phyloP scores from a whole-genome alignment of 1,139 yeast genomes.

The Taphrina flavorubra region DNA sequence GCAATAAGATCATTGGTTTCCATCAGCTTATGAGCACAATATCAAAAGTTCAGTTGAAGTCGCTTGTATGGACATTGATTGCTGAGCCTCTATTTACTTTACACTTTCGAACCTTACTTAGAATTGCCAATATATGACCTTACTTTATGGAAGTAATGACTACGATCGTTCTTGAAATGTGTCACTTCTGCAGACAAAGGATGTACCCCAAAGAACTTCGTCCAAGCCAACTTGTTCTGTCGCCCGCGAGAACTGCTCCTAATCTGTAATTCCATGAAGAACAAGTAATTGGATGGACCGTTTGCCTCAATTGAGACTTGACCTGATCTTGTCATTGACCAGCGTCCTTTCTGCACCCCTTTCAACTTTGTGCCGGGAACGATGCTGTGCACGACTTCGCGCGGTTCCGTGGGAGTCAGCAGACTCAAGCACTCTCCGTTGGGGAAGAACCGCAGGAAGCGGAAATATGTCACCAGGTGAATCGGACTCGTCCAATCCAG shows the following conservation, averaged over 20 bases:
- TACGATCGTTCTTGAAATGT: slow-evolving; percentile 32
- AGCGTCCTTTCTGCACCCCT: slow-evolving; percentile 35
- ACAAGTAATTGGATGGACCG: slow-evolving; percentile 36
- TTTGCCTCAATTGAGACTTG: slow-evolving; percentile 22
- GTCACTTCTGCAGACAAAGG: slow-evolving; percentile 29
- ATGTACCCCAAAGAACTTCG: slow-evolving; percentile 25
- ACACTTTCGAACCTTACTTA: neutral
- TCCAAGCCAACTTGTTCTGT: slow-evolving; percentile 39
- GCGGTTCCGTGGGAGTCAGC: slow-evolving; percentile 71
- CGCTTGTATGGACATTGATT: no score
- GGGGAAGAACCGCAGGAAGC: slow-evolving; percentile 79
- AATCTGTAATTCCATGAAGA: slow-evolving; percentile 38
- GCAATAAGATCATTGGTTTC: neutral
- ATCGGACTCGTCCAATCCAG: slow-evolving; percentile 69
- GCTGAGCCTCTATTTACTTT: neutral
- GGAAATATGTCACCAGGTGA: slow-evolving; percentile 81
- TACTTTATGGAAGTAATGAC: slow-evolving; percentile 29
- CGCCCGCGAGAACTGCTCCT: slow-evolving; percentile 36
- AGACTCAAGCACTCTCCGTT: slow-evolving; percentile 76
- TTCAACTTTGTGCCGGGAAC: slow-evolving; percentile 28
- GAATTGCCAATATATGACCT: slow-evolving; percentile 8
- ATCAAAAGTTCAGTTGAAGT: neutral
- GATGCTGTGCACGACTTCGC: slow-evolving; percentile 56
- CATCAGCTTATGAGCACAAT: neutral
- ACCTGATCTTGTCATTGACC: slow-evolving; percentile 27